Evolutionary conservation across 352 stramenopile species (phyloP), one percentile per base, ranked within the genome.

Genomic region (Hyaloperonospora brassicae): DNA sequence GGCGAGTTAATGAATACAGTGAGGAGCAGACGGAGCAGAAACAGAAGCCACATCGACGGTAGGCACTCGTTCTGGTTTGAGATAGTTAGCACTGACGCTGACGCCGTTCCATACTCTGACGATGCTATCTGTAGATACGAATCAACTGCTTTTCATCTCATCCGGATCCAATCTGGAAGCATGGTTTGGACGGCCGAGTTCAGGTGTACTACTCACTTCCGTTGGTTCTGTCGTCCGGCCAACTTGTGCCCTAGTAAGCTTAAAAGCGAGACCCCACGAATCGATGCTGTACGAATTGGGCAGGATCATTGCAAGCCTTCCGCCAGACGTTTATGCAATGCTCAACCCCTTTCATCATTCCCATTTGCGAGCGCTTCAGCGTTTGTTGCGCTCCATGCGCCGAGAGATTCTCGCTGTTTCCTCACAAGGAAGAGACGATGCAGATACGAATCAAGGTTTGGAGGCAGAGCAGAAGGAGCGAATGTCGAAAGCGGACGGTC

Each of bases 81-180:
- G 27, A 10, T 31, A 50, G 2, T 43, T 22, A 52, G 34, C 24
- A 34, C 14, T 63, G 12, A 39, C 25, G 9, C 41, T 59, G 11
- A 59, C 13, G 10, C 44, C 3, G 22, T 2, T 53, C 21, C 35
- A 21, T 7, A 39, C 34, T 52, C 13, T 34, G 23, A 30, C 50
- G 30, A 14, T 56, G 39, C 27, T 48, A 14, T 47, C 30, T 6
- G 41, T 21, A 62, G 62, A 65, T 3, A 42, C 57, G 41, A 55
- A 66, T 8, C 52, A 67, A 55, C 44, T 84, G 45, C 58, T 84
- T 4, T 52, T 84, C 14, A 39, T 84, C 24, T 84, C 73, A n/a
- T 60, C 66, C 1, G 73, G 73, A 1, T 70, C 68, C 14, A 79
- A 56, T 42, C 23, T 84, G 7, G 25, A 8, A 12, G 44, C 61